These are phyloP conservation scores for Acanthochlamys bracteata DNA, from an alignment of 106 monocot species.

Conservation along the genomic window DNA sequence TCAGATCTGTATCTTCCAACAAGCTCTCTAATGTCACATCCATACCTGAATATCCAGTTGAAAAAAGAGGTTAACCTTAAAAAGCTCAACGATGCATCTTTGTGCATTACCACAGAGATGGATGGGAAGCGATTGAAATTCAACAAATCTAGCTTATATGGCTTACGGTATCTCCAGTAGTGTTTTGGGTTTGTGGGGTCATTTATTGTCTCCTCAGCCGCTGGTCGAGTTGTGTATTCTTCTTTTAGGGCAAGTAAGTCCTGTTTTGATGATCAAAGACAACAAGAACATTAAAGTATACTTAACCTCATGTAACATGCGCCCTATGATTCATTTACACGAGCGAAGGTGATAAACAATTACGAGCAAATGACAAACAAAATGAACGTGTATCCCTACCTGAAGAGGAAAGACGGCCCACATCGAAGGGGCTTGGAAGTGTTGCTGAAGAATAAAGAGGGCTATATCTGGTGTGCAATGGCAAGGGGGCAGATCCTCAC, in stretches of 20 bases:
- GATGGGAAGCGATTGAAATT: neutral
- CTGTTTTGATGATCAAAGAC: conserved; percentile 16
- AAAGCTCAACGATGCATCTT: too few species aligned
- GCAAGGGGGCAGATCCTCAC: conserved; percentile 50
- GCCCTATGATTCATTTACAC: too few species aligned
- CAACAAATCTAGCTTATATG: neutral
- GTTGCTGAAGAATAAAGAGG: conserved; percentile 74
- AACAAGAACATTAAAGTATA: neutral
- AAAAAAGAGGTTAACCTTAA: too few species aligned
- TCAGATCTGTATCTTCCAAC: conserved; percentile 52
- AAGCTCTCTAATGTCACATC: conserved; percentile 74
- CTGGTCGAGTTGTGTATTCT: conserved; percentile 70
- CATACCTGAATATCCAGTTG: conserved; percentile 32
- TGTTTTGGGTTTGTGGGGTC: conserved; percentile 97
- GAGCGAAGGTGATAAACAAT: too few species aligned
- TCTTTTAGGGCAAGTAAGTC: conserved; percentile 84
- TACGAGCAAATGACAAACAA: neutral
- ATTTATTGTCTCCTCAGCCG: conserved; percentile 86
- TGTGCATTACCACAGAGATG: too few species aligned
- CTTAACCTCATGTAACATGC: neutral
- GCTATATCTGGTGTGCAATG: conserved; percentile 60
- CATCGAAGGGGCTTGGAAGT: conserved; percentile 81
- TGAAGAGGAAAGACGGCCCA: conserved; percentile 93
- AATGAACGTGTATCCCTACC: conserved; percentile 22
- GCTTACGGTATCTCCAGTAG: conserved; percentile 90